Base-by-base conservation (phyloP, 1,284 basidiomycete genomes). In the Leccinum pseudoinsigne region DNA sequence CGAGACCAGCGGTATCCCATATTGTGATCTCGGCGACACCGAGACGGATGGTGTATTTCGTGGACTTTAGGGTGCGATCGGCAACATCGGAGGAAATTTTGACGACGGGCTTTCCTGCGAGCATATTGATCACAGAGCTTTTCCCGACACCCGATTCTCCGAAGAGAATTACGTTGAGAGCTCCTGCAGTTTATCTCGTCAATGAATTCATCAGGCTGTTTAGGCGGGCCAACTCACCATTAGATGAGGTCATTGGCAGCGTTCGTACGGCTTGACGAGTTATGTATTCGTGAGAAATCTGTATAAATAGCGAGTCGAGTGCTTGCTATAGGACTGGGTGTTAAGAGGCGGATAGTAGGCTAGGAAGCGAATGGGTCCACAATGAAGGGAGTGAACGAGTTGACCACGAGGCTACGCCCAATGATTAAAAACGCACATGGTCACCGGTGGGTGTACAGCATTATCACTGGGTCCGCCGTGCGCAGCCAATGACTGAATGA, bases 1-100 rank as follows among this genome's bases (percentile, higher is more conserved):
- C 70, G 9, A 81, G 75, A 31, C 81, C 81, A 6, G 74, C 72
- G 16, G 80, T 81, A 60, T 80, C 80, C 67, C 74, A 81, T 23
- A 81, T 64, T 16, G 57, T 60, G 63, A 69, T 55, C 4, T 64
- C 40, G 11, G 53, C 14, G 23, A 6, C 38, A 1, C 31, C 31
- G 34, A 76, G 26, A 12, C 54, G 5, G 45, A 74, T 38, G 45
- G n/a, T 50, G 50, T 76, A 60, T 23, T 57, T 59, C 18, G 67
- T 72, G 8, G 72, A 72, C 31, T 68, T 64, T 14, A 76, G 31
- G 28, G 75, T 74, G 31, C 74, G 68, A 4, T 66, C 62, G 54
- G 66, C 66, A 10, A 67, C 67, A 18, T 69, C 73, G 5, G 71
- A 67, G 9, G 73, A 77, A 18, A 74, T 65, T 58, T 63, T 69